A percentile compares a stretch with the other conserved stretches of the same genome.
phyloP scores from a whole-genome alignment of 1,284 basidiomycete genomes.

The Rhodofomes roseus region DNA sequence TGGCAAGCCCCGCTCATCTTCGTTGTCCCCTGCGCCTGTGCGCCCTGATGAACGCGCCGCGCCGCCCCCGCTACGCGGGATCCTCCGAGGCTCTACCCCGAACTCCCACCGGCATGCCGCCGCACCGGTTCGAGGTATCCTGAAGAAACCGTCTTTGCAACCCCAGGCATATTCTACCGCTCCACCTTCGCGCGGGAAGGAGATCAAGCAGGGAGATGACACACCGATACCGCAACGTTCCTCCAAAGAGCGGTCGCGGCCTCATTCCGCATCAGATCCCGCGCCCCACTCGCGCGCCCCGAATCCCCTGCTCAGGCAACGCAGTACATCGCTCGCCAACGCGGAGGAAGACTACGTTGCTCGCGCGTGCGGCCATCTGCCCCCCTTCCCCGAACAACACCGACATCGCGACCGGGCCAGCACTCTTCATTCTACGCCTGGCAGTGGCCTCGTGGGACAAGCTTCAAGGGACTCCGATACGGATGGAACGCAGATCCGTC shows the following conservation, averaged over 20 bases:
- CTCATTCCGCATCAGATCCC: neutral
- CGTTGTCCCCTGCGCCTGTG: too few relatives aligned
- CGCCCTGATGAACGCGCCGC: neutral
- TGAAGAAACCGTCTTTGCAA: neutral
- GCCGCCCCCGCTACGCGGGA: neutral
- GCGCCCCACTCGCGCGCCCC: neutral
- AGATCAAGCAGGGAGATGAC: neutral
- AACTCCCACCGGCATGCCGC: neutral
- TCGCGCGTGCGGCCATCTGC: conserved; percentile 25
- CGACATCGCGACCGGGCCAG: neutral
- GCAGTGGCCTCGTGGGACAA: neutral
- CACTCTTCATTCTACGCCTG: neutral
- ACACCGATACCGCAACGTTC: neutral
- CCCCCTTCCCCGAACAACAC: conserved; percentile 3
- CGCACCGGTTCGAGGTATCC: neutral
- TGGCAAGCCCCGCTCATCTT: neutral
- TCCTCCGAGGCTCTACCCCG: neutral
- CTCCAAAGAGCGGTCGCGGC: neutral
- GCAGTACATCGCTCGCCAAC: conserved; percentile 14
- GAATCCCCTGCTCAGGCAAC: neutral
- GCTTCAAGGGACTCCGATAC: neutral
- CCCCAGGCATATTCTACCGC: neutral
- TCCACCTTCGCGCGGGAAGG: too few relatives aligned
- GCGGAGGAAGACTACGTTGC: conserved; percentile 27
- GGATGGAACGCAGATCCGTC: conserved; percentile 7